phyloP scores from a whole-genome alignment of 129 eudicot genomes.

The Artemisia argyi region DNA sequence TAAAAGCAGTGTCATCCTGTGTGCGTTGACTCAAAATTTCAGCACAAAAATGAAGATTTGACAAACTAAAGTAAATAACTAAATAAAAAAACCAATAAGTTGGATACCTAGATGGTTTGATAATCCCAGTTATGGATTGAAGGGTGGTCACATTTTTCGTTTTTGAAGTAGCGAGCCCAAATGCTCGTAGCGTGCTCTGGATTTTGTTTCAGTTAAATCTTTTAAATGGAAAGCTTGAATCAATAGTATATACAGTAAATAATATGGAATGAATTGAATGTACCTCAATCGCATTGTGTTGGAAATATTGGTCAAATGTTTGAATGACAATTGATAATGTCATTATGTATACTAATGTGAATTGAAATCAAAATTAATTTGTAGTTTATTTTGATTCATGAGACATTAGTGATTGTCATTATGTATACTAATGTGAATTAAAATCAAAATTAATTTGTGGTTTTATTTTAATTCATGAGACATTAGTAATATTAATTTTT shows the following conservation, averaged over 20 bases:
- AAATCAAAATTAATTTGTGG: too few relatives aligned
- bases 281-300: constrained; percentile 42
- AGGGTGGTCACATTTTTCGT: constrained; percentile 23
- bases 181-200: constrained; percentile 10
- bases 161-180: constrained; percentile 27
- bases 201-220: not conserved
- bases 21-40: not conserved
- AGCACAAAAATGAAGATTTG: not conserved
- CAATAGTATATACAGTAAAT: not conserved
- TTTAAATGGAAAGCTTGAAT: not conserved
- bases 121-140: constrained; percentile 30
- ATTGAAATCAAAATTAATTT: too few relatives aligned
- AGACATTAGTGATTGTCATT: too few relatives aligned
- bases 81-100: not conserved
- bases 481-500: too few relatives aligned
- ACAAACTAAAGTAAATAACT: too few relatives aligned
- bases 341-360: too few relatives aligned
- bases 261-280: not conserved
- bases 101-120: constrained; percentile 33
- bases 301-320: too few relatives aligned
- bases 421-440: too few relatives aligned
- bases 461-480: too few relatives aligned
- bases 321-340: too few relatives aligned
- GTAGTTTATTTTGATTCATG: too few relatives aligned
- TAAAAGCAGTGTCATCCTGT: constrained; percentile 56